Conservation (phyloP, 1,139 yeast species). For the Candida pseudoviswanathii region DNA sequence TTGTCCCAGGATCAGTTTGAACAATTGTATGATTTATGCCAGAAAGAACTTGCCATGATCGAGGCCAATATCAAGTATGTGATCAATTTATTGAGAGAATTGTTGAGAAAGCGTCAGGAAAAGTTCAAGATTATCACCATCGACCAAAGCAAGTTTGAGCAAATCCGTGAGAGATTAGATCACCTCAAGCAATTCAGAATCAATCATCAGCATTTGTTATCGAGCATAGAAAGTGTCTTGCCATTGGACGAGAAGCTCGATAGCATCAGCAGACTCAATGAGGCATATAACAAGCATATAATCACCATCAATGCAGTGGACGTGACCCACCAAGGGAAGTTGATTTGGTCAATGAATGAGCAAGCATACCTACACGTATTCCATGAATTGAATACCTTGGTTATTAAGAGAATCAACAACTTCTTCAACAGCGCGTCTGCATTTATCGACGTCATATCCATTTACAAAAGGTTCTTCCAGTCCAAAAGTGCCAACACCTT, state of each 20-base stretch:
- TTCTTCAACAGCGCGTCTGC: slow-evolving; percentile 29
- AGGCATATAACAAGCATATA: slow-evolving; percentile 35
- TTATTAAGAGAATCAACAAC: slow-evolving; percentile 27
- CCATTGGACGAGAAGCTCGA: slow-evolving; percentile 18
- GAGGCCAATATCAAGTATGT: slow-evolving; percentile 40
- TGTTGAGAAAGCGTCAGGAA: slow-evolving; percentile 73
- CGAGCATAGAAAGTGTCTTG: slow-evolving; percentile 32
- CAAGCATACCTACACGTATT: slow-evolving; percentile 28
- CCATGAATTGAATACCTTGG: slow-evolving; percentile 23
- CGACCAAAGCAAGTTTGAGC: slow-evolving; percentile 43
- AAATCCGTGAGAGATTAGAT: slow-evolving; percentile 49
- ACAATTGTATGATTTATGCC: slow-evolving; percentile 18
- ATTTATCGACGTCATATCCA: slow-evolving; percentile 33
- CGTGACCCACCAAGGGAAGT: slow-evolving; percentile 33
- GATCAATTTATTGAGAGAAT: slow-evolving; percentile 64
- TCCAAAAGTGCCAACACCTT: slow-evolving; percentile 19
- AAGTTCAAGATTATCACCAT: slow-evolving; percentile 69
- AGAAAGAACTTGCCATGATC: slow-evolving; percentile 27
- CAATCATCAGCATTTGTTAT: slow-evolving; percentile 58
- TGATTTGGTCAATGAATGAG: slow-evolving; percentile 36
- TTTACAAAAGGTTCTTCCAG: slow-evolving; percentile 26
- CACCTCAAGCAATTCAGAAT: slow-evolving; percentile 50
- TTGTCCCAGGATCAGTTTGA: slow-evolving; percentile 27
- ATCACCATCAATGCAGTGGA: slow-evolving; percentile 35
- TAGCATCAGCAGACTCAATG: slow-evolving; percentile 24